These are phyloP conservation scores for Aspergillus mulundensis DNA, from an alignment of 495 filamentous ascomycete species.

Conservation along the genomic window DNA sequence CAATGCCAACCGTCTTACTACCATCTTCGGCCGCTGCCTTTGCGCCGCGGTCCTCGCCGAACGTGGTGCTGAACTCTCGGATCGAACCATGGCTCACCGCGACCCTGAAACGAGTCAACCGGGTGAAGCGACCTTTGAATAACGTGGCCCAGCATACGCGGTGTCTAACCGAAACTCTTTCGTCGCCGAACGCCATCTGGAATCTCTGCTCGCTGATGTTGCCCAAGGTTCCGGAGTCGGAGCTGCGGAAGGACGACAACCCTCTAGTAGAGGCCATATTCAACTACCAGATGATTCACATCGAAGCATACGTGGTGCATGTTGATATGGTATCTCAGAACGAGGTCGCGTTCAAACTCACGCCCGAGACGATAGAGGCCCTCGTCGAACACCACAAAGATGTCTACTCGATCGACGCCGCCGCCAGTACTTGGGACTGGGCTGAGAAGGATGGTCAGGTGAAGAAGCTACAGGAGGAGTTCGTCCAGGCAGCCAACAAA, in stretches of 20 bases:
- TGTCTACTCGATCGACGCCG: constrained; percentile 86
- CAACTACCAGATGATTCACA: constrained; percentile 91
- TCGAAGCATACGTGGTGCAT: constrained; percentile 98
- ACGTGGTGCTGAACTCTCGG: constrained; percentile 88
- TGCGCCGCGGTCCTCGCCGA: constrained; percentile 90
- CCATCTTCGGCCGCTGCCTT: constrained; percentile 96
- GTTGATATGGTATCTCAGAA: constrained; percentile 98
- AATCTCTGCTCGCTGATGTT: constrained; percentile 91
- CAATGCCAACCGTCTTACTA: constrained; percentile 88
- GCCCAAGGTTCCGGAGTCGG: constrained; percentile 82
- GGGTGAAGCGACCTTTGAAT: constrained; percentile 95
- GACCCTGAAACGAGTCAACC: constrained; percentile 95
- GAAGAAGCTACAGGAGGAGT: constrained; percentile 97
- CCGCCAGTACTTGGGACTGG: constrained; percentile 90
- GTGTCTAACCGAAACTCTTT: constrained; percentile 95
- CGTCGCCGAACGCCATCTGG: constrained; percentile 90
- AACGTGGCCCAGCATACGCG: constrained; percentile 94
- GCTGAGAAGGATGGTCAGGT: constrained; percentile 92
- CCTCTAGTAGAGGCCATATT: constrained; percentile 85
- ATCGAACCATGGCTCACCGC: constrained; percentile 97
- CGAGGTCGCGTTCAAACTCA: constrained; percentile 98
- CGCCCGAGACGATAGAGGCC: constrained; percentile 91
- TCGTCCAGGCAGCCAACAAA: constrained; percentile 94
- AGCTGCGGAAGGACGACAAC: constrained; percentile 80
- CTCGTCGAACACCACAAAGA: constrained; percentile 98